These are phyloP conservation scores for bread wheat (Triticum aestivum) DNA, from an alignment of 176 grass and related monocot species.

Conservation along the genomic window DNA sequence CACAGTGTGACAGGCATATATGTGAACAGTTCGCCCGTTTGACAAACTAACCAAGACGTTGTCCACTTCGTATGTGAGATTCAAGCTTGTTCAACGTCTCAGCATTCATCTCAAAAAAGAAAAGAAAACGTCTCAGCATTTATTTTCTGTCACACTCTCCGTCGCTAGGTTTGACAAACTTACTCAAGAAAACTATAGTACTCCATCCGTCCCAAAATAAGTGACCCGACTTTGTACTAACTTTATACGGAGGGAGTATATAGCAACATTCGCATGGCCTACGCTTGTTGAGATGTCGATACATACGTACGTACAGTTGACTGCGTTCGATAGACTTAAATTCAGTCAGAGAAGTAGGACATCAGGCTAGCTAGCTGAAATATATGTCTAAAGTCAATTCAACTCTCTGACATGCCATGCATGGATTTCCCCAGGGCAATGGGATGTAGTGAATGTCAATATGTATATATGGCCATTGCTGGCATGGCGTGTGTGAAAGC, in stretches of 20 bases:
- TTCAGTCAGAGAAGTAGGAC: constrained; percentile 14
- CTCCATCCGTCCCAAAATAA: too few species aligned
- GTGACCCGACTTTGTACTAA: too few species aligned
- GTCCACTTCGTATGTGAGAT: constrained; percentile 12
- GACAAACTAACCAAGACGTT: constrained; percentile 15
- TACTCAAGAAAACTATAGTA: constrained; percentile 1
- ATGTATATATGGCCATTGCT: not conserved
- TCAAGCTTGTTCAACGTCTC: constrained; percentile 30
- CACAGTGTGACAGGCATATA: not conserved
- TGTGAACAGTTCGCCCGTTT: constrained; percentile 42
- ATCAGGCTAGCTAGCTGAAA: constrained; percentile 9
- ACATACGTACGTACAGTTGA: not conserved
- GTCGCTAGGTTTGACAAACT: constrained; percentile 33
- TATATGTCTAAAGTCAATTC: constrained; percentile 37
- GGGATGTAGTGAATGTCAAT: not conserved
- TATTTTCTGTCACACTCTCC: constrained; percentile 29
- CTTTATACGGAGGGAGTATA: too few species aligned
- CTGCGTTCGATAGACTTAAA: not conserved
- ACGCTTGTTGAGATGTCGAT: not conserved
- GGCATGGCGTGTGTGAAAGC: constrained; percentile 18
- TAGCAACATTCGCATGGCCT: too few species aligned
- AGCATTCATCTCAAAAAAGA: not conserved
- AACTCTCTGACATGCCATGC: not conserved
- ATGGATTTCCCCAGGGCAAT: constrained; percentile 29
- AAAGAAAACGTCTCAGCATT: not conserved